Evolutionary conservation across 1,139 yeast species (phyloP).

Genomic region (Geotrichum klebahnii): DNA sequence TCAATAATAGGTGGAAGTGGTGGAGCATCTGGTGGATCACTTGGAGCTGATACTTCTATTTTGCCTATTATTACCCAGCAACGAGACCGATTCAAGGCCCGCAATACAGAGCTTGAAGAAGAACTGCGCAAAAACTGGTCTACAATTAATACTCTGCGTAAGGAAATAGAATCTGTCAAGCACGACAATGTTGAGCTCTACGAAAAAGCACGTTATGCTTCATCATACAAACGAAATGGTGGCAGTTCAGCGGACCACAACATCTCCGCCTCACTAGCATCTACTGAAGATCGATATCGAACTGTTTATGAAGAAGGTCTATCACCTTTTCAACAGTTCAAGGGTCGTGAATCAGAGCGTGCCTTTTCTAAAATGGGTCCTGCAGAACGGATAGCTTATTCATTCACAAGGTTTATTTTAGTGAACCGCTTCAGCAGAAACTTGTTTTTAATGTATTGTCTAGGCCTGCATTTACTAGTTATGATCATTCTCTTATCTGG

Average conservation of each 20-base stretch:
- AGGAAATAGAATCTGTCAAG: slow-evolving; percentile 62
- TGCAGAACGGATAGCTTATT: slow-evolving; percentile 70
- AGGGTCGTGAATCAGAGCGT: slow-evolving; percentile 72
- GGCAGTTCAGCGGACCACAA: not conserved
- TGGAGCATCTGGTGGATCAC: slow-evolving; percentile 16
- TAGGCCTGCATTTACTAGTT: slow-evolving; percentile 69
- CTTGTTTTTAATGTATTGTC: slow-evolving; percentile 68
- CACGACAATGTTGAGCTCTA: slow-evolving; percentile 74
- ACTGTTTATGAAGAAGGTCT: slow-evolving; percentile 69
- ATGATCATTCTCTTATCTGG: slow-evolving; percentile 61
- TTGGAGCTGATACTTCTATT: slow-evolving; percentile 46
- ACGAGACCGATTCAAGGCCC: slow-evolving; percentile 81
- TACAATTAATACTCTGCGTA: slow-evolving; percentile 55
- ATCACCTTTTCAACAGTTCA: slow-evolving; percentile 80
- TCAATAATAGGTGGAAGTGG: slow-evolving; percentile 17
- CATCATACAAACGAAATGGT: slow-evolving; percentile 35
- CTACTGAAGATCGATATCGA: slow-evolving; percentile 57
- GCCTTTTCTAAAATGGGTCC: slow-evolving; percentile 71
- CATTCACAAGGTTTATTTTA: slow-evolving; percentile 66
- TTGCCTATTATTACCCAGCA: slow-evolving; percentile 90
- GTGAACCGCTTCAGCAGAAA: slow-evolving; percentile 71
- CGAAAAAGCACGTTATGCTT: slow-evolving; percentile 74
- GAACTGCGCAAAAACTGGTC: slow-evolving; percentile 61
- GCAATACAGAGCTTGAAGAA: slow-evolving; percentile 78
- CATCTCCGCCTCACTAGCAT: not conserved